These are phyloP conservation scores for Phellinidium pouzarii DNA, from an alignment of 1,284 basidiomycete genomes.

Conservation along the genomic window DNA sequence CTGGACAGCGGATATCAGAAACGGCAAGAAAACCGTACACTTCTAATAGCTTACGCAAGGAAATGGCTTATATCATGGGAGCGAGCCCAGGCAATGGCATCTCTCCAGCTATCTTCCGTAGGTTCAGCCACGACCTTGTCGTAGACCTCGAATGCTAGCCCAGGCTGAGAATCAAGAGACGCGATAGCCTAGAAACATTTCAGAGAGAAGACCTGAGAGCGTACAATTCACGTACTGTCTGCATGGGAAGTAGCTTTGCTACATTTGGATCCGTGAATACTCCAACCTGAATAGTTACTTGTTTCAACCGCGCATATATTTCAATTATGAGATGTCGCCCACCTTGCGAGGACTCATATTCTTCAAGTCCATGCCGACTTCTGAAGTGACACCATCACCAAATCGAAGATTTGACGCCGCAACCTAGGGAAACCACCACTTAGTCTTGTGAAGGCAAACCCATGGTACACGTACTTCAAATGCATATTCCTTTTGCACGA, in stretches of 20 bases:
- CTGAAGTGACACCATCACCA: conserved; percentile 82
- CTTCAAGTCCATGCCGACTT: conserved; percentile 92
- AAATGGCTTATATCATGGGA: conserved; percentile 88
- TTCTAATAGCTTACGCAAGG: conserved; percentile 61
- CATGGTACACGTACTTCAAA: conserved; percentile 62
- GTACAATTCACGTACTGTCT: conserved; percentile 41
- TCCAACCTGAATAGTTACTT: conserved; percentile 61
- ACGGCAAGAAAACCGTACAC: conserved; percentile 1
- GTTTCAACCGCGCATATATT: background rate
- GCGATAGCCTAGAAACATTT: conserved; percentile 54
- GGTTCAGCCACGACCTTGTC: conserved; percentile 86
- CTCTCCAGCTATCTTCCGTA: conserved; percentile 82
- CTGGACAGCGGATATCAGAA: conserved; percentile 31
- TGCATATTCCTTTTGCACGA: conserved; percentile 85
- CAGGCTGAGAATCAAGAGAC: conserved; percentile 64
- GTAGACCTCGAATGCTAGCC: conserved; percentile 79
- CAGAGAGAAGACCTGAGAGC: conserved; percentile 8
- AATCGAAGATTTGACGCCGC: conserved; percentile 89
- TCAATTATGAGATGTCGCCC: conserved; percentile 19
- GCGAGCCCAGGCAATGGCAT: conserved; percentile 86
- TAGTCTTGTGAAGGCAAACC: conserved; percentile 17
- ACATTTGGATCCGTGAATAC: conserved; percentile 92
- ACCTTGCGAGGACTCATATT: conserved; percentile 84
- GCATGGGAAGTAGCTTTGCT: conserved; percentile 76
- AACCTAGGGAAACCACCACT: conserved; percentile 46